phyloP scores from a whole-genome alignment of 2,329 filamentous ascomycete genomes.

The Apiospora hydei region DNA sequence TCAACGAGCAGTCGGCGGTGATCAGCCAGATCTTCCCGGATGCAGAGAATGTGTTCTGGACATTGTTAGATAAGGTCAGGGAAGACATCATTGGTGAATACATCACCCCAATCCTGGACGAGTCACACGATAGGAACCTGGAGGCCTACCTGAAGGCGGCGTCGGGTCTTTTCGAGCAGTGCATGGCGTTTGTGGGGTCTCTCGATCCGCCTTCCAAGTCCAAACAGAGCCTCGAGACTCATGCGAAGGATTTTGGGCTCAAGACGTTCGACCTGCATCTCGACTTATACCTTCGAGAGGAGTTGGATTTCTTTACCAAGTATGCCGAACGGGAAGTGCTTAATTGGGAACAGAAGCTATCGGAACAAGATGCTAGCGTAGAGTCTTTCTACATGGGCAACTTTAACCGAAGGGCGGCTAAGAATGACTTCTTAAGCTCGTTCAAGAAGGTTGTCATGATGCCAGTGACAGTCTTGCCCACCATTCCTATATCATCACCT shows the following conservation, averaged over 20 bases:
- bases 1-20: constrained; percentile 82
- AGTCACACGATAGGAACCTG: constrained; percentile 78
- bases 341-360: constrained; percentile 90
- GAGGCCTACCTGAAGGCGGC: constrained; percentile 85
- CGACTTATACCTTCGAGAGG: constrained; percentile 92
- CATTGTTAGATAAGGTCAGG: constrained; percentile 81
- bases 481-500: constrained; percentile 65
- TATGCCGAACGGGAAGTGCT: constrained; percentile 79
- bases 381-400: constrained; percentile 97
- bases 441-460: constrained; percentile 99
- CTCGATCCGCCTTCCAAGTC: constrained; percentile 72
- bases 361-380: constrained; percentile 86
- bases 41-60: constrained; percentile 73
- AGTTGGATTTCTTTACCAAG: constrained; percentile 83
- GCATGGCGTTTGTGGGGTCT: constrained; percentile 76
- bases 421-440: constrained; percentile 93
- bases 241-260: constrained; percentile 71
- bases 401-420: constrained; percentile 91
- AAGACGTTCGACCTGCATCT: constrained; percentile 89
- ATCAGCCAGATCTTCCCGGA: constrained; percentile 85
- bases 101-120: constrained; percentile 83
- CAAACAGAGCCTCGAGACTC: constrained; percentile 65
- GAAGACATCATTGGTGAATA: constrained; percentile 90
- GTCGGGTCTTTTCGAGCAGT: constrained; percentile 87
- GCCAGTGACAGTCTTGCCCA: constrained; percentile 89